Percentiles rank a stretch among this genome's conserved stretches.
These are phyloP conservation scores for Trichosporon sp. DNA, from an alignment of 1,284 basidiomycete genomes.

Conservation along the genomic window DNA sequence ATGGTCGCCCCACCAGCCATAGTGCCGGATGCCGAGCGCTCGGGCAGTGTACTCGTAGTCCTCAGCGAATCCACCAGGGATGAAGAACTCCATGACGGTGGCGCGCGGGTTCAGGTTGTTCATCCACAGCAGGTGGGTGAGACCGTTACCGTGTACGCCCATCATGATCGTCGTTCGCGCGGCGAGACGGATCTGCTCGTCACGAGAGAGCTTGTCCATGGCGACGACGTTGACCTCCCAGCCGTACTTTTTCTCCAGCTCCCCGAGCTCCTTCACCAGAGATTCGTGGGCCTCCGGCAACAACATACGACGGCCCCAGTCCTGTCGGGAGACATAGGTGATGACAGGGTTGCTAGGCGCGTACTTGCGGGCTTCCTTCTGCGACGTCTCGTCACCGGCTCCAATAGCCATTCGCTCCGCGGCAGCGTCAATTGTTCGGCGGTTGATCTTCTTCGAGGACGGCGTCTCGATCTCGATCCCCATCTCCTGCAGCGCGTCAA, in stretches of 20 bases:
- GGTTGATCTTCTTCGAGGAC: neutral
- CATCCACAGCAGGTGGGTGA: constrained; percentile 75
- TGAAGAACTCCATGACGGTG: constrained; percentile 61
- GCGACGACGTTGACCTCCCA: constrained; percentile 73
- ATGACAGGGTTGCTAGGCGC: constrained; percentile 58
- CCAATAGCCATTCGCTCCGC: neutral
- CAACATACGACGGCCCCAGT: constrained; percentile 68
- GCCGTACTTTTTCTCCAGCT: constrained; percentile 64
- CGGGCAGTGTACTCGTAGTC: constrained; percentile 65
- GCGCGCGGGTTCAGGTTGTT: constrained; percentile 50
- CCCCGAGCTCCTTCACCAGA: constrained; percentile 52
- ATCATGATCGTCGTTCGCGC: constrained; percentile 74
- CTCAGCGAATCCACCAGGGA: constrained; percentile 62
- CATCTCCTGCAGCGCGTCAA: constrained; percentile 28
- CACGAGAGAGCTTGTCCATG: constrained; percentile 70
- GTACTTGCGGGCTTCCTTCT: neutral
- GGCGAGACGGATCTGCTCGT: constrained; percentile 71
- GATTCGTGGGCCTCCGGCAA: constrained; percentile 47
- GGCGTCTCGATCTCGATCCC: constrained; percentile 3
- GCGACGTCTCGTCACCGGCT: neutral
- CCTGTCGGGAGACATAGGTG: constrained; percentile 79
- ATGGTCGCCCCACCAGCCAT: constrained; percentile 71
- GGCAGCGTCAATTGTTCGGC: neutral
- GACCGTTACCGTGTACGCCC: constrained; percentile 71
- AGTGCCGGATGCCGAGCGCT: constrained; percentile 68